phyloP scores from a whole-genome alignment of 257 asterid genomes.

The Solanum medicagineum region DNA sequence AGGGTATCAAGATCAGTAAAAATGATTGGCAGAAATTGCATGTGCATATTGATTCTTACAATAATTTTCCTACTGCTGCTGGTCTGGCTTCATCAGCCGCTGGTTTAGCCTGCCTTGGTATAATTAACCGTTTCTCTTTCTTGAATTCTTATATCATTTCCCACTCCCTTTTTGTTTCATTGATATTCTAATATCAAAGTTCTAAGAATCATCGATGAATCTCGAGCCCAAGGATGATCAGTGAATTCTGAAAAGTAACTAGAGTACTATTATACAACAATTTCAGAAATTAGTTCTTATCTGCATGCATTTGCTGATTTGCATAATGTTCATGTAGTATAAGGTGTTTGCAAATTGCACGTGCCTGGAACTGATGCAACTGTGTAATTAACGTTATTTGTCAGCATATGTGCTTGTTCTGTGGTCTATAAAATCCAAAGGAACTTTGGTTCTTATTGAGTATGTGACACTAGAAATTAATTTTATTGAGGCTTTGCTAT shows the following conservation, averaged over 20 bases:
- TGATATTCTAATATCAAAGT: neutral
- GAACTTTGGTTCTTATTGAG: neutral
- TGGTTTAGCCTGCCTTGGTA: slow-evolving; percentile 98
- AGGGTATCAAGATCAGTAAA: slow-evolving; percentile 71
- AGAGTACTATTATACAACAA: neutral
- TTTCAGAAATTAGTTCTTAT: neutral
- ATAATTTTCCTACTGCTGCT: slow-evolving; percentile 98
- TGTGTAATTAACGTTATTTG: neutral
- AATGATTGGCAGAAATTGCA: slow-evolving; percentile 88
- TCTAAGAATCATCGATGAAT: neutral
- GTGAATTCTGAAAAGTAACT: neutral
- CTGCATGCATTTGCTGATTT: neutral
- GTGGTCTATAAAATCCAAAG: neutral
- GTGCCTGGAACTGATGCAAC: neutral
- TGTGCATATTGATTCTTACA: slow-evolving; percentile 77
- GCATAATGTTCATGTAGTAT: neutral
- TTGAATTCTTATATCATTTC: neutral
- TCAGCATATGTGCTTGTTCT: neutral
- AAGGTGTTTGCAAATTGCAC: neutral
- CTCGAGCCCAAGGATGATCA: neutral
- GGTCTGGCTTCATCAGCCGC: slow-evolving; percentile 99
- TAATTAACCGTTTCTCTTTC: neutral
- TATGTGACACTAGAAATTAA: neutral
- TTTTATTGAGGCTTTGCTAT: neutral
- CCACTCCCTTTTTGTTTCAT: neutral